Evolutionary conservation across 2,329 filamentous ascomycete genomes (phyloP), one percentile per base, ranked within the genome.

Genomic region (Trichophyton equinum): DNA sequence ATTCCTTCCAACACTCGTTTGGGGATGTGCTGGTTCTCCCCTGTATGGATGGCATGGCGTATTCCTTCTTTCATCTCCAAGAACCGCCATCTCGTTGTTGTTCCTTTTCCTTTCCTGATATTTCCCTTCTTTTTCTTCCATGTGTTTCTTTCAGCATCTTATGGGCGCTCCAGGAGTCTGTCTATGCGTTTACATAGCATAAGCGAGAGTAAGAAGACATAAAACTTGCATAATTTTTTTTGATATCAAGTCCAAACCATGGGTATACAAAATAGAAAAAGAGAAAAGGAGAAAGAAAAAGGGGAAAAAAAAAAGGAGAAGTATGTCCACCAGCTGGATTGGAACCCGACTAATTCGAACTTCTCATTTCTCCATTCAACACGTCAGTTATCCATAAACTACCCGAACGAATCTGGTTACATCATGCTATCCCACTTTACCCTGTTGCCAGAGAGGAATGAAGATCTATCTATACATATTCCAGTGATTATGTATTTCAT

Each of bases 211-310:
- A 20, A 33, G 49, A 36, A 55, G 20, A 55, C 30, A 33, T 55
- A 55, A 55, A 55, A 55, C 49, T 55, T 55, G 49, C 15, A 33
- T 55, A 27, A 20, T 53, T 53, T 53, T 53, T 53, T 30, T 25
- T 25, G 30, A 36, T 55, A 51, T 55, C 49, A n/a, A n/a, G 25
- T 36, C 27, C 49, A 55, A 55, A n/a, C 49, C 49, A 36, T 33
- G 49, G 49, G 49, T 55, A 55, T 55, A 55, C 49, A 36, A 55
- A 36, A 36, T 11, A 40, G 40, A 18, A 18, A 55, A 36, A 55
- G n/a, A 7, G 30, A 55, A 27, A 30, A 33, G 33, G 33, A 11
- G 7, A 18, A n/a, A 33, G 20, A 22, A 15, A 49, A 13, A 49
- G 15, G 2, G 20, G 44, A 20, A 3, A 15, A 49, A 15, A 49